Evolutionary conservation across 257 asterid species (phyloP).

Genomic region (Penstemon eatonii): DNA sequence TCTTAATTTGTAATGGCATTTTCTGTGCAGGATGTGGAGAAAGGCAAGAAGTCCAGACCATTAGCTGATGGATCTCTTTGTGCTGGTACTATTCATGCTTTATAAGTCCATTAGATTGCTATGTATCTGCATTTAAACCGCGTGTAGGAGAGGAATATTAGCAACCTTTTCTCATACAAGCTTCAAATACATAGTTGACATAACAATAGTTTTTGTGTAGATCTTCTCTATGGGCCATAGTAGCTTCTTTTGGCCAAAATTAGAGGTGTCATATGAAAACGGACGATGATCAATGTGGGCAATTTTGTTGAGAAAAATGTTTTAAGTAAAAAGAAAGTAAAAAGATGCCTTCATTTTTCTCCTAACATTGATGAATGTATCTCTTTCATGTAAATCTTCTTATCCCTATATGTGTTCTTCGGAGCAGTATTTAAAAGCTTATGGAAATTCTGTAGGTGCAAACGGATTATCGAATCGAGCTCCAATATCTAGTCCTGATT

Average conservation of each 20-base stretch:
- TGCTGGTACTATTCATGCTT: conserved; percentile 31
- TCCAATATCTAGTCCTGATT: conserved; percentile 33
- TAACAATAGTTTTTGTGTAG: conserved; percentile 9
- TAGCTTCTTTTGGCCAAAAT: background rate
- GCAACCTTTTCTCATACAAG: conserved; percentile 9
- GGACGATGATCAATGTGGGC: background rate
- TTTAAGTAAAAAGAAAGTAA: background rate
- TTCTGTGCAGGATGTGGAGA: conserved; percentile 37
- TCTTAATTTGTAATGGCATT: conserved; percentile 22
- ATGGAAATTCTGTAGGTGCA: conserved; percentile 40
- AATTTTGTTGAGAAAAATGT: conserved; percentile 12
- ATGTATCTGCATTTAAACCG: conserved; percentile 5
- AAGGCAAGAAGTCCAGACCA: conserved; percentile 22
- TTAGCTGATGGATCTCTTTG: conserved; percentile 23
- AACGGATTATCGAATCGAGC: conserved; percentile 36
- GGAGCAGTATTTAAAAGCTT: conserved; percentile 22
- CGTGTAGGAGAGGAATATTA: conserved; percentile 12
- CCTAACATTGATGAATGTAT: conserved; percentile 13
- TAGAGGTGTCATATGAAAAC: background rate
- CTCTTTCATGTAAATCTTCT: background rate
- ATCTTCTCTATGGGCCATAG: background rate
- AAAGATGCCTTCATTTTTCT: background rate
- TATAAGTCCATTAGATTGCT: conserved; percentile 19
- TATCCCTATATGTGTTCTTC: conserved; percentile 15
- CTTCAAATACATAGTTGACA: background rate